Percentiles rank a stretch among this genome's conserved stretches.
Evolutionary conservation across 352 stramenopile genomes (phyloP).

Genomic region (Pythium guiyangense): DNA sequence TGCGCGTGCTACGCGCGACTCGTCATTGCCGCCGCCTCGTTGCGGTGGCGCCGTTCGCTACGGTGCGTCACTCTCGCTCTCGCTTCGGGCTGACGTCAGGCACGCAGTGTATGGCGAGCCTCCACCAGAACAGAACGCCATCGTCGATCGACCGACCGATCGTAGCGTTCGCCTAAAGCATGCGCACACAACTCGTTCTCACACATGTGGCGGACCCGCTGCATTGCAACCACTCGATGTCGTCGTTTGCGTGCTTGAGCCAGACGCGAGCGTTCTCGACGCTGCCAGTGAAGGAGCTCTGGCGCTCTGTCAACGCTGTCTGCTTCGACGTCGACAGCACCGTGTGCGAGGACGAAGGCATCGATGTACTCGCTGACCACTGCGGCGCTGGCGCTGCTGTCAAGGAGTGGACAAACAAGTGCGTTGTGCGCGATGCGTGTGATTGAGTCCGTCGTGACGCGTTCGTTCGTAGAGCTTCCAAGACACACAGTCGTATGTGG

Average conservation of each 20-base stretch:
- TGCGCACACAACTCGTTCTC: conserved; percentile 14
- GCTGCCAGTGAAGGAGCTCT: conserved; percentile 36
- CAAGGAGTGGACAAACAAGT: conserved; percentile 92
- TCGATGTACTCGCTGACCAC: conserved; percentile 97
- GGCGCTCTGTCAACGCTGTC: conserved; percentile 66
- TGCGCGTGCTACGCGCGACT: conserved; percentile 13
- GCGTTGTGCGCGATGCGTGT: conserved; percentile 9
- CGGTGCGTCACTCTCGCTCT: conserved; percentile 6
- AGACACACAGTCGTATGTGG: too few relatives aligned
- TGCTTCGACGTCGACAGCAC: conserved; percentile 97
- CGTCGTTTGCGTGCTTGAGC: neutral
- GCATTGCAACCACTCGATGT: neutral
- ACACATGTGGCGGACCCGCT: conserved; percentile 3
- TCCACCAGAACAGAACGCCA: neutral
- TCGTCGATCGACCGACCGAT: neutral
- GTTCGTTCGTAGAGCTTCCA: neutral
- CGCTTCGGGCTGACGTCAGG: neutral
- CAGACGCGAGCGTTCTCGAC: conserved; percentile 6
- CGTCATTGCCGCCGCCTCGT: conserved; percentile 10
- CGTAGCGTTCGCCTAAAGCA: neutral
- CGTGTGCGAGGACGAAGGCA: conserved; percentile 96
- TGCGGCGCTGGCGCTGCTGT: conserved; percentile 94
- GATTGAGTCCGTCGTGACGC: neutral
- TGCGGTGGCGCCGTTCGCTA: conserved; percentile 1
- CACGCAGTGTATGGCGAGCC: neutral